phyloP scores from a whole-genome alignment of 2,329 filamentous ascomycete genomes.

The Dactylonectria macrodidyma region DNA sequence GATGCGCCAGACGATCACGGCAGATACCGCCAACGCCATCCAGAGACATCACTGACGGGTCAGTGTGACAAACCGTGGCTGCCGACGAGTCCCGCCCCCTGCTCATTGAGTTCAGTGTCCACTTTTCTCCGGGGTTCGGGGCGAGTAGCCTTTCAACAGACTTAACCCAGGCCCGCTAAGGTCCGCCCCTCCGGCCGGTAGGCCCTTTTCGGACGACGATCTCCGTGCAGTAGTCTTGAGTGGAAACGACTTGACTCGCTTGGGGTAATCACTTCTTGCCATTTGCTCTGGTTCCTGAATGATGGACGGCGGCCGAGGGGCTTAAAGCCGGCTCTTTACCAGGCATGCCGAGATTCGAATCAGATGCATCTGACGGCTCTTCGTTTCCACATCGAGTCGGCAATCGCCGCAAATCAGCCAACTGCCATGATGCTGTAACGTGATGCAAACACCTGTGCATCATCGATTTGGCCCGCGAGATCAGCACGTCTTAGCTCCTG shows the following conservation, averaged over 20 bases:
- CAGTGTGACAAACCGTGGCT: constrained; percentile 45
- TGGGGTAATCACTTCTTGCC: constrained; percentile 40
- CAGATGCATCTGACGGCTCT: constrained; percentile 42
- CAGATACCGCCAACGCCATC: constrained; percentile 47
- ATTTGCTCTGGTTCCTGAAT: constrained; percentile 40
- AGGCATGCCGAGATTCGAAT: constrained; percentile 40
- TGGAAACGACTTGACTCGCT: constrained; percentile 44
- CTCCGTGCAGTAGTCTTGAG: constrained; percentile 42
- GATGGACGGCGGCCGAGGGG: constrained; percentile 50
- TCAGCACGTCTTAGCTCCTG: constrained; percentile 17
- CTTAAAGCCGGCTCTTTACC: constrained; percentile 49
- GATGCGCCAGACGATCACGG: constrained; percentile 45
- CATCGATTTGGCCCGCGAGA: constrained; percentile 32
- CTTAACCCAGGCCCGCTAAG: constrained; percentile 40
- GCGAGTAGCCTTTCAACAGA: constrained; percentile 42
- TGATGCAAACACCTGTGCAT: constrained; percentile 44
- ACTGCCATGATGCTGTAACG: constrained; percentile 31
- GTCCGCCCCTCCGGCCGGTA: constrained; percentile 46
- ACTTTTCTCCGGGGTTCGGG: constrained; percentile 46
- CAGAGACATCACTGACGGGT: constrained; percentile 40
- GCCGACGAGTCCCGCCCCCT: constrained; percentile 49
- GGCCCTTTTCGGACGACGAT: constrained; percentile 48
- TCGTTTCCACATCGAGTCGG: constrained; percentile 37
- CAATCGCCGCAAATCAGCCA: constrained; percentile 39
- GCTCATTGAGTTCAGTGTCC: constrained; percentile 39